phyloP scores from a whole-genome alignment of 2,329 filamentous ascomycete genomes.

The Arachnomyces sp. region DNA sequence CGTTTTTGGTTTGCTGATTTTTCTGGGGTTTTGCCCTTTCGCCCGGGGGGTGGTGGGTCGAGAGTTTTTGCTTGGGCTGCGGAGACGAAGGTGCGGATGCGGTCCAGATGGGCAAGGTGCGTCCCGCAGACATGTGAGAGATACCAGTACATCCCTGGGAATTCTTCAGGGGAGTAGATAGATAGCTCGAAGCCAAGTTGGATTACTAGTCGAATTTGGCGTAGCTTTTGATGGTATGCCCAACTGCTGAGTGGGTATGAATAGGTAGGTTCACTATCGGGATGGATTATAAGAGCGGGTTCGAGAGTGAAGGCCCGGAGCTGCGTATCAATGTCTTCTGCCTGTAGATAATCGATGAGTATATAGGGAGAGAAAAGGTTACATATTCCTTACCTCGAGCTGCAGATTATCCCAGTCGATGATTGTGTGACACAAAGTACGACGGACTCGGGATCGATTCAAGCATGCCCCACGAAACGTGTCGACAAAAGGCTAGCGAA shows the following conservation, averaged over 20 bases:
- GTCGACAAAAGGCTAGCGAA: slow-evolving; percentile 64
- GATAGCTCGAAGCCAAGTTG: slow-evolving; percentile 92
- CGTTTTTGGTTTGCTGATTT: slow-evolving; percentile 20
- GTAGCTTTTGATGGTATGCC: slow-evolving; percentile 85
- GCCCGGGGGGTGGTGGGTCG: slow-evolving; percentile 10
- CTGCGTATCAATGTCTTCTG: slow-evolving; percentile 63
- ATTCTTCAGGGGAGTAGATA: slow-evolving; percentile 77
- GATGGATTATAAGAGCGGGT: slow-evolving; percentile 45
- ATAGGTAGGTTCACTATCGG: slow-evolving; percentile 48
- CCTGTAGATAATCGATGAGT: slow-evolving; percentile 19
- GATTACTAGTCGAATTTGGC: slow-evolving; percentile 75
- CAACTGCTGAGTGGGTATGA: slow-evolving; percentile 74
- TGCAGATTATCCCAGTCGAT: slow-evolving; percentile 78
- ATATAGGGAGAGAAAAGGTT: slow-evolving; percentile 1
- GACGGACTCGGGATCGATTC: slow-evolving; percentile 80
- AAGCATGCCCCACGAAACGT: slow-evolving; percentile 77
- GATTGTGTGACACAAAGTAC: slow-evolving; percentile 78
- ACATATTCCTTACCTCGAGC: slow-evolving; percentile 50
- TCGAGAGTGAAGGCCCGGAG: slow-evolving; percentile 56
- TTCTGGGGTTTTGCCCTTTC: slow-evolving; percentile 5
- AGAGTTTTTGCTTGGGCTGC: slow-evolving; percentile 23
- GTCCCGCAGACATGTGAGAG: slow-evolving; percentile 64
- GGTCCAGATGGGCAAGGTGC: slow-evolving; percentile 59
- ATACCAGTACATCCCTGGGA: slow-evolving; percentile 87
- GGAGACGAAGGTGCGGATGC: slow-evolving; percentile 59